These are phyloP conservation scores for Phytophthora hibernalis DNA, from an alignment of 352 stramenopile genomes.

Conservation along the genomic window DNA sequence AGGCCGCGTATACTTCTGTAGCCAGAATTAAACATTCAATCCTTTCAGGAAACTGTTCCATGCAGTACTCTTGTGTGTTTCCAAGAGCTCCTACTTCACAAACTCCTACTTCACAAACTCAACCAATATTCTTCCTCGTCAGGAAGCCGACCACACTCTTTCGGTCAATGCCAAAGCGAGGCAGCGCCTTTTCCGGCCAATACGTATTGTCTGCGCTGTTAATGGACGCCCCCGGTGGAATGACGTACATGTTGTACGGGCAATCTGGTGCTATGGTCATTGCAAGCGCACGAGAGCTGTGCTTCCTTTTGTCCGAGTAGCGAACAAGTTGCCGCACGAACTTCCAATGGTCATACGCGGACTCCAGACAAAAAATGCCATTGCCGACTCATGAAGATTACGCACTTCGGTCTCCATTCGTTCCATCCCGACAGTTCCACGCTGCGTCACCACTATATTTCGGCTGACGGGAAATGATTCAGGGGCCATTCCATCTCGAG, in stretches of 20 bases:
- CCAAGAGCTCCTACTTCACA: too few species aligned
- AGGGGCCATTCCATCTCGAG: constrained; percentile 32
- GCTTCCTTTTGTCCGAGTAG: constrained; percentile 75
- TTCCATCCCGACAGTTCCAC: constrained; percentile 47
- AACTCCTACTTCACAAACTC: background rate
- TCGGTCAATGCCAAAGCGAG: constrained; percentile 47
- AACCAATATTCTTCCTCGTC: constrained; percentile 49
- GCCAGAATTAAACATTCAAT: background rate
- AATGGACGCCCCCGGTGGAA: constrained; percentile 76
- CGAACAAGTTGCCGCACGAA: constrained; percentile 70
- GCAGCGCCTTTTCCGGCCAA: constrained; percentile 60
- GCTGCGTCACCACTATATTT: constrained; percentile 50
- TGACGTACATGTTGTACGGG: constrained; percentile 65
- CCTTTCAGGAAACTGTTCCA: background rate
- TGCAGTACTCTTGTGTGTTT: background rate
- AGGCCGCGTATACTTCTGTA: too few species aligned
- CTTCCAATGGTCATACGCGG: constrained; percentile 74
- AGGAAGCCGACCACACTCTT: constrained; percentile 76
- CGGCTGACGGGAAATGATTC: constrained; percentile 33
- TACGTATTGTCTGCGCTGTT: constrained; percentile 82
- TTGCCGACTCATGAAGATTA: constrained; percentile 49
- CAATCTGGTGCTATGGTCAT: constrained; percentile 49
- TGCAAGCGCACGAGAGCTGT: constrained; percentile 51
- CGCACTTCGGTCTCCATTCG: constrained; percentile 49
- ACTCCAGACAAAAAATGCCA: constrained; percentile 68